These are phyloP conservation scores for Eucalyptus globulus DNA, from an alignment of 345 rosid genomes.

Conservation along the genomic window DNA sequence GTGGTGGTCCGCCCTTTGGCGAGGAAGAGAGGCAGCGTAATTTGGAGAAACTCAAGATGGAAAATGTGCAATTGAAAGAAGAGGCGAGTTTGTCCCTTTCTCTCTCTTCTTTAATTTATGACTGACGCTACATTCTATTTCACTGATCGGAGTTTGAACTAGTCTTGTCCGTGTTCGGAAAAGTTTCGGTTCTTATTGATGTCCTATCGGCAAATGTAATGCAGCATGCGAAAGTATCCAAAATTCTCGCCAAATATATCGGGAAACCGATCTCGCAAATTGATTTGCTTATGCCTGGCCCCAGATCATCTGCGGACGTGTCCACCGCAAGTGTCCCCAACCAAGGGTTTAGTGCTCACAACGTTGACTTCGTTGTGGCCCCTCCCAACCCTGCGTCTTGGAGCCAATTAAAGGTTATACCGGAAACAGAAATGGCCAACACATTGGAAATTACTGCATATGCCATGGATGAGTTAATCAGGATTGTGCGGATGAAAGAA, in stretches of 20 bases:
- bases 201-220: background rate
- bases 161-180: background rate
- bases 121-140: background rate
- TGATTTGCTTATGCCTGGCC: background rate
- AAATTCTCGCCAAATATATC: constrained; percentile 15
- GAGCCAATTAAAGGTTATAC: background rate
- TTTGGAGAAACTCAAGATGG: constrained; percentile 23
- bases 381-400: background rate
- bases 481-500: constrained; percentile 21
- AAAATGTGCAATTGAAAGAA: constrained; percentile 31
- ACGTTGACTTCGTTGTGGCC: background rate
- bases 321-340: background rate
- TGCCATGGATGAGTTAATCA: constrained; percentile 47
- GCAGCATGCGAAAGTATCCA: constrained; percentile 27
- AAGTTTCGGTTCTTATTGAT: background rate
- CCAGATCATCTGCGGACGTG: background rate
- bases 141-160: background rate
- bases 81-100: constrained; percentile 18
- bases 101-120: background rate
- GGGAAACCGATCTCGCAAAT: constrained; percentile 14
- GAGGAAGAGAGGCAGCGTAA: constrained; percentile 22
- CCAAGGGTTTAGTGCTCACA: background rate
- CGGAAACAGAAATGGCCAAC: constrained; percentile 16
- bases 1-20: constrained; percentile 59
- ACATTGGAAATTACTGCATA: constrained; percentile 26